Evolutionary conservation across 768 basidiomycete species (phyloP).

Genomic region (Amyloporia xantha): DNA sequence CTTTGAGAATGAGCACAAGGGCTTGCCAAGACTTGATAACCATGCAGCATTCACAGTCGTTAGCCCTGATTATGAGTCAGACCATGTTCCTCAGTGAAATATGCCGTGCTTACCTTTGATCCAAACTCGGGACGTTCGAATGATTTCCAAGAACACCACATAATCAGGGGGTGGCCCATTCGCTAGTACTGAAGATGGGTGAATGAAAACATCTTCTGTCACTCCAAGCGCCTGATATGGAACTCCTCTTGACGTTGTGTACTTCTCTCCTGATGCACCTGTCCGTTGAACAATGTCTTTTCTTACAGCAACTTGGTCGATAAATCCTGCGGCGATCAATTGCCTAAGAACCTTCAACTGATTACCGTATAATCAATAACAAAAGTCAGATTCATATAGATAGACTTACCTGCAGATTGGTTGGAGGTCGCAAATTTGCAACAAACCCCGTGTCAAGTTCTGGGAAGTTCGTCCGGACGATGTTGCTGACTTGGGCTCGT

Average conservation of each 20-base stretch:
- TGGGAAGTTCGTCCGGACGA: constrained; percentile 76
- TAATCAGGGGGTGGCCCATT: constrained; percentile 75
- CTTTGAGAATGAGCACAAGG: constrained; percentile 86
- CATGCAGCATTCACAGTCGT: constrained; percentile 86
- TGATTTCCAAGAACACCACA: constrained; percentile 75
- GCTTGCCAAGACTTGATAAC: constrained; percentile 74
- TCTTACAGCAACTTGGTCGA: constrained; percentile 91
- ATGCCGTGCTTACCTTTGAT: constrained; percentile 57
- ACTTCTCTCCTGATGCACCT: constrained; percentile 55
- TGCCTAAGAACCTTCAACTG: constrained; percentile 90
- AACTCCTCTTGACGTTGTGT: constrained; percentile 69
- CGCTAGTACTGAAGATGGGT: constrained; percentile 80
- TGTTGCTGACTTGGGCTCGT: constrained; percentile 78
- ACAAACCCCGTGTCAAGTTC: constrained; percentile 52
- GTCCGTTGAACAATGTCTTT: constrained; percentile 70
- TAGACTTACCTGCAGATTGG: constrained; percentile 57
- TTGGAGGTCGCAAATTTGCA: constrained; percentile 70
- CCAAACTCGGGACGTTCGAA: constrained; percentile 68
- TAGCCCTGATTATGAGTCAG: constrained; percentile 40
- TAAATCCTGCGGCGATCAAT: constrained; percentile 81
- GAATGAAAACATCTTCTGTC: constrained; percentile 84
- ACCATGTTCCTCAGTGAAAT: not conserved
- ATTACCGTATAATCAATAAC: too few species aligned
- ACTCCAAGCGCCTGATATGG: constrained; percentile 79
- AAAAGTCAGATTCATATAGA: not conserved